phyloP scores from a whole-genome alignment of 1,139 yeast species.

The Candida neerlandica region DNA sequence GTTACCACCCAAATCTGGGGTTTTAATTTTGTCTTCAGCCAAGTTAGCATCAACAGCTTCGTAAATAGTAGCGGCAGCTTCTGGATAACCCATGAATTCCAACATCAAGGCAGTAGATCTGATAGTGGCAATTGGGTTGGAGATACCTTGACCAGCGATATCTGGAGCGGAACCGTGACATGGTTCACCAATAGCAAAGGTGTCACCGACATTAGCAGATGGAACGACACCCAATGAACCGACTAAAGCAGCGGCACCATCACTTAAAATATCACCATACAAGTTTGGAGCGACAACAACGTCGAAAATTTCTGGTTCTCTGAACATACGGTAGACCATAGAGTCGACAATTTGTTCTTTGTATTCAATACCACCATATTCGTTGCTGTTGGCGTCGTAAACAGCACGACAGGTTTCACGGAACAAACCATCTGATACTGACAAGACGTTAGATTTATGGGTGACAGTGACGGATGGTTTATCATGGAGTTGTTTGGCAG shows the following conservation, averaged over 20 bases:
- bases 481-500: conserved; percentile 46
- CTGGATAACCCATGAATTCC: conserved; percentile 90
- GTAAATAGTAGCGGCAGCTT: conserved; percentile 90
- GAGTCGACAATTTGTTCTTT: conserved; percentile 98
- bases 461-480: conserved; percentile 84
- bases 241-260: conserved; percentile 98
- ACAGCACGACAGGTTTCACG: conserved; percentile 85
- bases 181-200: conserved; percentile 97
- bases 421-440: conserved; percentile 93
- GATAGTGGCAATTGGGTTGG: conserved; percentile 97
- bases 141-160: conserved; percentile 90
- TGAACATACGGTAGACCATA: conserved; percentile 97
- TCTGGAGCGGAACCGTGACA: conserved; percentile 99
- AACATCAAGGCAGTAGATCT: conserved; percentile 97
- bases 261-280: conserved; percentile 95
- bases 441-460: conserved; percentile 93
- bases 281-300: conserved; percentile 98
- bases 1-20: conserved; percentile 94
- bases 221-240: conserved; percentile 99
- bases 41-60: conserved; percentile 94
- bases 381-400: conserved; percentile 64
- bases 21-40: conserved; percentile 74
- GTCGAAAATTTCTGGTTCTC: conserved; percentile 96
- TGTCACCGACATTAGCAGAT: conserved; percentile 95
- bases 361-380: conserved; percentile 60